Conservation (phyloP, 2,329 filamentous ascomycete genomes). For the Fusarium beomiforme region DNA sequence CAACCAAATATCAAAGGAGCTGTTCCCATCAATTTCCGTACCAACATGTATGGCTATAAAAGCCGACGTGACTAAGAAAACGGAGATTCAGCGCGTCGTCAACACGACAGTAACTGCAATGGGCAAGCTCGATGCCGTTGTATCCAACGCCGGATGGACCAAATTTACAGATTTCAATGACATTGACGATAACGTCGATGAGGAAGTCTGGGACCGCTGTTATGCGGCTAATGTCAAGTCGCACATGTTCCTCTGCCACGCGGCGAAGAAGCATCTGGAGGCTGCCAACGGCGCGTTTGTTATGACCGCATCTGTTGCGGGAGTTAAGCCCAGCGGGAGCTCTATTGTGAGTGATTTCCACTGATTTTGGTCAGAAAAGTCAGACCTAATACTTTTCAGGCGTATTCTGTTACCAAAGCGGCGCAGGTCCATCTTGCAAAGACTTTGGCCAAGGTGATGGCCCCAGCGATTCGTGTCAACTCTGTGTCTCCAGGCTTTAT, state of each 20-base stretch:
- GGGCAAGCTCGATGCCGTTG: neutral
- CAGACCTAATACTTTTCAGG: neutral
- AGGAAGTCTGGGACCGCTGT: constrained; percentile 10
- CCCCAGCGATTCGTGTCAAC: constrained; percentile 3
- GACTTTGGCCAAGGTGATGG: constrained; percentile 11
- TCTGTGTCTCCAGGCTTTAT: constrained; percentile 13
- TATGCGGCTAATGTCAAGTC: constrained; percentile 19
- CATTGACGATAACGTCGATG: constrained; percentile 8
- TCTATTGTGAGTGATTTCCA: neutral
- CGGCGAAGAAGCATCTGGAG: neutral
- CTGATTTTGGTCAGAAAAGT: neutral
- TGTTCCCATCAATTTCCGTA: fast-evolving
- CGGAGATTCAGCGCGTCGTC: neutral
- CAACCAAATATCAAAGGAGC: fast-evolving
- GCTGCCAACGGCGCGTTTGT: neutral
- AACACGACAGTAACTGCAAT: neutral
- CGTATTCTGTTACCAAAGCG: constrained; percentile 7
- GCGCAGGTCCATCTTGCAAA: constrained; percentile 7
- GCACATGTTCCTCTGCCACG: constrained; percentile 3
- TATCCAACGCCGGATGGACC: constrained; percentile 12
- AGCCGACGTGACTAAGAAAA: neutral
- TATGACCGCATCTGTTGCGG: constrained; percentile 2
- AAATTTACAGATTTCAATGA: constrained; percentile 5
- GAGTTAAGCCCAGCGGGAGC: constrained; percentile 11
- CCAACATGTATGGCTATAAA: neutral